These are phyloP conservation scores for Drechmeria coniospora DNA, from an alignment of 2,329 filamentous ascomycete species.

Conservation along the genomic window DNA sequence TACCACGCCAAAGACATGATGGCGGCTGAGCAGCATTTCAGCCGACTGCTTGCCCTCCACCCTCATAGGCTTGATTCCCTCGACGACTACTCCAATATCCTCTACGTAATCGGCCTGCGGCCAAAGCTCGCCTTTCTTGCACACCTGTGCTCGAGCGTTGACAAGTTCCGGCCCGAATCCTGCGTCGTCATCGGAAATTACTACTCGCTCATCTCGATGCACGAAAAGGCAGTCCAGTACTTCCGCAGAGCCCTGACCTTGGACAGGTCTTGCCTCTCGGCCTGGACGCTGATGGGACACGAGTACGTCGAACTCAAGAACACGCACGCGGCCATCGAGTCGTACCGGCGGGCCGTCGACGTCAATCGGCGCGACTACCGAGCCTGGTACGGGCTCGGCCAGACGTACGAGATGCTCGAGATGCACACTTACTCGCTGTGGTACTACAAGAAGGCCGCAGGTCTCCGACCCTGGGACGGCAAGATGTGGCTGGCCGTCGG, in stretches of 20 bases:
- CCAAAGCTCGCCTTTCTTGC: slow-evolving; percentile 88
- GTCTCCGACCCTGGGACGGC: slow-evolving; percentile 84
- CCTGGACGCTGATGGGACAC: slow-evolving; percentile 98
- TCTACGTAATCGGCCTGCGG: slow-evolving; percentile 79
- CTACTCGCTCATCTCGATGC: slow-evolving; percentile 83
- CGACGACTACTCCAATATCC: slow-evolving; percentile 93
- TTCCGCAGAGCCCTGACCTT: slow-evolving; percentile 85
- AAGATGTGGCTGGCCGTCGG: slow-evolving; percentile 99
- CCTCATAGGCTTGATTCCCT: slow-evolving; percentile 68
- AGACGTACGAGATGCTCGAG: slow-evolving; percentile 94
- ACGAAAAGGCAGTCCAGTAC: slow-evolving; percentile 97
- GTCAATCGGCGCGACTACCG: slow-evolving; percentile 93
- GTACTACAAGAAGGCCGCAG: slow-evolving; percentile 93
- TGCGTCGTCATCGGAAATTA: slow-evolving; percentile 97
- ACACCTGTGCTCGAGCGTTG: slow-evolving; percentile 76
- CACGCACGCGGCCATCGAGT: slow-evolving; percentile 93
- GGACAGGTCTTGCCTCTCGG: slow-evolving; percentile 79
- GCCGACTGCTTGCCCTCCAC: slow-evolving; percentile 65
- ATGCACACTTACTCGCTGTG: slow-evolving; percentile 96
- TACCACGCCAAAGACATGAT: slow-evolving; percentile 82
- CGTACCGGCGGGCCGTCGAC: slow-evolving; percentile 87
- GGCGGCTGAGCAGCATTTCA: slow-evolving; percentile 50
- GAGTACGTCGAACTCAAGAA: slow-evolving; percentile 99
- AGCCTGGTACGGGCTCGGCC: slow-evolving; percentile 93
- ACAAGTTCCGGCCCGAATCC: slow-evolving; percentile 93